A percentile compares a stretch with the other conserved stretches of the same genome.
These are phyloP conservation scores for Tolypocladium inflatum DNA, from an alignment of 2,329 filamentous ascomycete species.

Conservation along the genomic window DNA sequence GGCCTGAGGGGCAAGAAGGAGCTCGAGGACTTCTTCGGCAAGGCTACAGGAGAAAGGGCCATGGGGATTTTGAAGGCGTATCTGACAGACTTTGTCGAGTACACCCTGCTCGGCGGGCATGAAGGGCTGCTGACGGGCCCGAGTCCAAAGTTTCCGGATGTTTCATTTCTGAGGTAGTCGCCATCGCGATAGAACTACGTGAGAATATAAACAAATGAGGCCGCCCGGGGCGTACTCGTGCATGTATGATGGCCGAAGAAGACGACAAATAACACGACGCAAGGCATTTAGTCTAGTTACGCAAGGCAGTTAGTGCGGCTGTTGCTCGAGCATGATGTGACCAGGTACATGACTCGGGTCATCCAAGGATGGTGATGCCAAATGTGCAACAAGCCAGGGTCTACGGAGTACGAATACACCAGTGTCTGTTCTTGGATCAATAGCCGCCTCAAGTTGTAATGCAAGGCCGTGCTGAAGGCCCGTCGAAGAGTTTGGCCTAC, in stretches of 20 bases:
- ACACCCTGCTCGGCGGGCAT: background rate
- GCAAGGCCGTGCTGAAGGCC: too few species aligned
- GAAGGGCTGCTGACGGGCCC: background rate
- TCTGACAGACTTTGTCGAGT: background rate
- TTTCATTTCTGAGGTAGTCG: background rate
- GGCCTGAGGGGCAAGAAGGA: conserved; percentile 6
- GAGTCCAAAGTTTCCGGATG: background rate
- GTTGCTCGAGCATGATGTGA: background rate
- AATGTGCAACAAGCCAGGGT: background rate
- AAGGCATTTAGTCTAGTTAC: too few species aligned
- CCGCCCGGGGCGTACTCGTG: too few species aligned
- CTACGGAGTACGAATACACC: too few species aligned
- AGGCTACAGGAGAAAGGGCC: background rate
- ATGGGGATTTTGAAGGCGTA: background rate
- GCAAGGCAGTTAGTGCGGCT: too few species aligned
- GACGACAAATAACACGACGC: background rate
- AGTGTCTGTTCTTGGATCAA: background rate
- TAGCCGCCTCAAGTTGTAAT: background rate
- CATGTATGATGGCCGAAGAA: background rate
- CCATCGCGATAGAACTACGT: too few species aligned
- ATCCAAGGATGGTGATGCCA: background rate
- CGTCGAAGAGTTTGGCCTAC: too few species aligned
- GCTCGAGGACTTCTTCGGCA: background rate
- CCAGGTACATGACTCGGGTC: background rate
- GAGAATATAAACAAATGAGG: too few species aligned